Conservation (phyloP, 305 asterid genomes). For the Solanum aculeatissimum region DNA sequence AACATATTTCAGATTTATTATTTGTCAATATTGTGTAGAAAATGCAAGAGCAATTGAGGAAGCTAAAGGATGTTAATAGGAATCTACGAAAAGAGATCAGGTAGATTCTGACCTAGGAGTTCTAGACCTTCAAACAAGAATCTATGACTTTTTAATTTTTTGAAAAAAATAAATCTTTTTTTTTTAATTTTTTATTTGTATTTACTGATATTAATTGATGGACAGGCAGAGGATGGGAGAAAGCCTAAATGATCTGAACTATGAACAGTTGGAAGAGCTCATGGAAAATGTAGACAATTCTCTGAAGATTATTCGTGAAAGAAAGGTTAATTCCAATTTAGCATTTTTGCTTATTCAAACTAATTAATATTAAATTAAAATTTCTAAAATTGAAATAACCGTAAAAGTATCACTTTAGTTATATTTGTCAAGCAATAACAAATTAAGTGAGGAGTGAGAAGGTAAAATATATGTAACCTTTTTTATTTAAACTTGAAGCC, state of each 20-base stretch:
- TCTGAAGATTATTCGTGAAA: conserved; percentile 52
- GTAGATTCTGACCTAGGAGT: conserved; percentile 9
- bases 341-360: not conserved
- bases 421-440: not conserved
- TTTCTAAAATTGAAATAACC: not conserved
- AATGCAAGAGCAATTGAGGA: conserved; percentile 86
- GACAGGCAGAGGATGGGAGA: conserved; percentile 84
- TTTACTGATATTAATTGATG: not conserved
- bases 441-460: not conserved
- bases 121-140: not conserved
- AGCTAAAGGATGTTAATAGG: conserved; percentile 66
- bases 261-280: conserved; percentile 48
- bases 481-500: not conserved
- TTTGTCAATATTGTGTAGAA: conserved; percentile 24
- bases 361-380: not conserved
- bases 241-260: conserved; percentile 58
- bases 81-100: conserved; percentile 70
- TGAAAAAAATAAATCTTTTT: not conserved
- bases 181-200: not conserved
- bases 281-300: conserved; percentile 57
- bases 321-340: conserved; percentile 37
- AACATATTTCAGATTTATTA: not conserved
- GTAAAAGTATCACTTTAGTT: not conserved
- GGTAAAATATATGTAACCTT: not conserved
- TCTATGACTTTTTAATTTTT: not conserved